A percentile compares a stretch with the other conserved stretches of the same genome.
phyloP scores from a whole-genome alignment of 257 asterid species.

The Petunia axillaris region DNA sequence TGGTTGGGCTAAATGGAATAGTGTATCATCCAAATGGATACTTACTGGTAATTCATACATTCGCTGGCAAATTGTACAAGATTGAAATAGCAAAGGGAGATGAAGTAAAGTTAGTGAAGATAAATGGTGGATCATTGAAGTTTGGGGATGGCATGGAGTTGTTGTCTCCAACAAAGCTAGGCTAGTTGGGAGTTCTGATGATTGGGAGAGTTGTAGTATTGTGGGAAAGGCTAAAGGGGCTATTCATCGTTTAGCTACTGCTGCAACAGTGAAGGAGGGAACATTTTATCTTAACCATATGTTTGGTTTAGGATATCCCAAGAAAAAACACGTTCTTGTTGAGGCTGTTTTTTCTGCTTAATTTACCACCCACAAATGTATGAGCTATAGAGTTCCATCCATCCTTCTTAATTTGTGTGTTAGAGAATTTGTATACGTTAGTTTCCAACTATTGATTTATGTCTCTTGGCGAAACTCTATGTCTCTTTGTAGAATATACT shows the following conservation, averaged over 20 bases:
- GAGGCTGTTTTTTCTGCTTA: conserved; percentile 67
- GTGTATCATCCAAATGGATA: conserved; percentile 90
- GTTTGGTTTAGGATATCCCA: conserved; percentile 89
- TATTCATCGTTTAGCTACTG: conserved; percentile 67
- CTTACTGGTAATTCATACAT: conserved; percentile 69
- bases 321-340: conserved; percentile 70
- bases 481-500: not conserved
- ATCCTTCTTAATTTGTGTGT: not conserved
- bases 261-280: conserved; percentile 80
- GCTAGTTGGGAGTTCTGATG: conserved; percentile 71
- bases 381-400: not conserved
- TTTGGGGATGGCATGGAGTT: conserved; percentile 89
- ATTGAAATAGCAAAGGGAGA: conserved; percentile 47
- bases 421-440: not conserved
- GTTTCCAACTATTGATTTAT: not conserved
- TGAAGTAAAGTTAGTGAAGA: conserved; percentile 51
- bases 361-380: not conserved
- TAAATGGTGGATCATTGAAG: conserved; percentile 49
- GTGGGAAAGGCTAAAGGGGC: conserved; percentile 57
- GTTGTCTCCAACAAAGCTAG: conserved; percentile 66
- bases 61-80: conserved; percentile 76
- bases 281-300: conserved; percentile 77
- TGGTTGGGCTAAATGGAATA: conserved; percentile 76
- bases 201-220: conserved; percentile 67
- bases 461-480: not conserved